Conservation (phyloP, 2,329 filamentous ascomycete genomes). For the Fusarium solani-melongenae region DNA sequence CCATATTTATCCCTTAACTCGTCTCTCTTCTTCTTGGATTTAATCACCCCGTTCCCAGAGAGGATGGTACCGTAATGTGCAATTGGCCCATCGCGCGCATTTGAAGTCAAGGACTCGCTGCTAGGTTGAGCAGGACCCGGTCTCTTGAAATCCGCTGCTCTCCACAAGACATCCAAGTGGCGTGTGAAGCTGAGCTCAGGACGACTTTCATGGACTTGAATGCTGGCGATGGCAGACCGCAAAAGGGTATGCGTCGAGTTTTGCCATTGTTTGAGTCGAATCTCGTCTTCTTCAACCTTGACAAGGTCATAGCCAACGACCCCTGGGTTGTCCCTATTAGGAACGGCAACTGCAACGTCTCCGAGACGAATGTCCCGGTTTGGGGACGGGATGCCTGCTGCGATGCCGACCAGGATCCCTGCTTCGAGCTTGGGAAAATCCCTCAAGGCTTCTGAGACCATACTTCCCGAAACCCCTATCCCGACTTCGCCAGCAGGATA, state of each 20-base stretch:
- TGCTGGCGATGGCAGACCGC: neutral
- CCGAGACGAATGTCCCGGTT: neutral
- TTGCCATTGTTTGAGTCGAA: neutral
- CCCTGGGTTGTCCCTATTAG: neutral
- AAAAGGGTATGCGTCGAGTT: neutral
- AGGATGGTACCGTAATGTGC: neutral
- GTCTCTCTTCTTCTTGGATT: neutral
- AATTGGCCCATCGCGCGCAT: neutral
- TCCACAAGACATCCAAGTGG: neutral
- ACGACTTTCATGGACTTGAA: neutral
- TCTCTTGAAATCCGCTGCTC: neutral
- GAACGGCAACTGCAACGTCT: neutral
- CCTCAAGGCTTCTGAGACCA: neutral
- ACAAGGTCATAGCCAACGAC: neutral
- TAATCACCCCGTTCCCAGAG: neutral
- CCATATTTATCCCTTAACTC: neutral
- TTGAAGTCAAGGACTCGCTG: neutral
- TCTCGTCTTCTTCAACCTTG: neutral
- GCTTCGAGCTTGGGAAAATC: neutral
- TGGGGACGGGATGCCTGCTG: neutral
- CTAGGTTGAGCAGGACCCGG: neutral
- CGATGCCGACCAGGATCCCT: neutral
- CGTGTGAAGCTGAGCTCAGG: neutral
- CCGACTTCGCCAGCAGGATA: neutral
- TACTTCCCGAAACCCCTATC: neutral